Conservation (phyloP, 2,329 filamentous ascomycete genomes). For the Albophoma yamanashiensis region DNA sequence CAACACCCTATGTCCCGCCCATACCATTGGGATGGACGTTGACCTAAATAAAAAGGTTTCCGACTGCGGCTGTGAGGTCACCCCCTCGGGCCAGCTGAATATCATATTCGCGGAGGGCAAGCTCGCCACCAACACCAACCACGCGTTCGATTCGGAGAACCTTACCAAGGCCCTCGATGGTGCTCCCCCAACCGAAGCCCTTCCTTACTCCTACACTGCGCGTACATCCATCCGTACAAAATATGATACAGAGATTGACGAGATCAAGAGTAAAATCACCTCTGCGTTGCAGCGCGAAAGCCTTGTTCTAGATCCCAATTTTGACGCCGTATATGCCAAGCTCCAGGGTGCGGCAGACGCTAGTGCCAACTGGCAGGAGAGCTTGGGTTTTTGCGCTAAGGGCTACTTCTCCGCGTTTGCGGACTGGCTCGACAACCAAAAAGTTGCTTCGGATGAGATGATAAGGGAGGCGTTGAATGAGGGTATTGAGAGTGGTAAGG, state of each 20-base stretch:
- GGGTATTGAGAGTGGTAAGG: conserved; percentile 27
- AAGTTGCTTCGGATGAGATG: conserved; percentile 37
- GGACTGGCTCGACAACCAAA: conserved; percentile 28
- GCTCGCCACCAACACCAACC: conserved; percentile 34
- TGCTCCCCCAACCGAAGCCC: conserved; percentile 20
- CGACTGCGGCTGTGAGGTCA: conserved; percentile 34
- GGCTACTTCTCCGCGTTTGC: conserved; percentile 35
- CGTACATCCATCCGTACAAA: conserved; percentile 29
- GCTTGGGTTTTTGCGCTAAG: conserved; percentile 27
- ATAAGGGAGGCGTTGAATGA: conserved; percentile 38
- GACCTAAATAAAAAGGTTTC: conserved; percentile 29
- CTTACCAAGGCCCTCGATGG: conserved; percentile 35
- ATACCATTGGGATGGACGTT: conserved; percentile 34
- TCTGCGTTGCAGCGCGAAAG: conserved; percentile 24
- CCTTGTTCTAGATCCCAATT: conserved; percentile 35
- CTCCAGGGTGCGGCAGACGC: conserved; percentile 23
- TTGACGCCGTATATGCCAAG: conserved; percentile 30
- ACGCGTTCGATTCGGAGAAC: conserved; percentile 23
- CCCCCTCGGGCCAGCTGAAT: conserved; percentile 30
- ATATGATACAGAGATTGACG: conserved; percentile 30
- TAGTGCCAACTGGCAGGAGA: conserved; percentile 24
- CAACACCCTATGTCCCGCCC: conserved; percentile 32
- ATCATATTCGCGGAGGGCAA: conserved; percentile 32
- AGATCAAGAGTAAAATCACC: conserved; percentile 25
- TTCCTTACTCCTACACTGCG: conserved; percentile 29